Percentiles rank a stretch among this genome's conserved stretches.
These are phyloP conservation scores for Candida alai DNA, from an alignment of 805 yeast genomes.

Conservation along the genomic window DNA sequence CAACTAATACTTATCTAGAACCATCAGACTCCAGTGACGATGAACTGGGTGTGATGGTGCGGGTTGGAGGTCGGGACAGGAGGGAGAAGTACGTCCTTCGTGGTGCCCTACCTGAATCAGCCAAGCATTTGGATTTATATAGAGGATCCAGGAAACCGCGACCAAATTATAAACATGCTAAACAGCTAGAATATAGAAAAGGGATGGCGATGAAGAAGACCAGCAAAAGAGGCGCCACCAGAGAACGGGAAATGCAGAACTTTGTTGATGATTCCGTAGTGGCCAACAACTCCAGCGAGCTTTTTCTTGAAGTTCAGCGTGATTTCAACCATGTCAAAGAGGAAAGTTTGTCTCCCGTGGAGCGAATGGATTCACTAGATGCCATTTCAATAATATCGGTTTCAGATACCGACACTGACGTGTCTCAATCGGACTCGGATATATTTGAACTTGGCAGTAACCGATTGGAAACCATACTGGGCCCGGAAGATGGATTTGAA, in stretches of 20 bases:
- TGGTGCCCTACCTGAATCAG: constrained; percentile 40
- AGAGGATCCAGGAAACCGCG: constrained; percentile 9
- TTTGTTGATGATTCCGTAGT: constrained; percentile 19
- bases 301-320: constrained; percentile 7
- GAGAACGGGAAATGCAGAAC: constrained; percentile 9
- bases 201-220: constrained; percentile 35
- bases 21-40: not conserved
- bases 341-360: no score
- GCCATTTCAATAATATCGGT: not conserved
- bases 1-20: not conserved
- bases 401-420: constrained; percentile 1
- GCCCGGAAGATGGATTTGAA: no score
- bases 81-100: constrained; percentile 28
- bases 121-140: constrained; percentile 27
- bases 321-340: not conserved
- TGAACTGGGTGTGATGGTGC: constrained; percentile 11
- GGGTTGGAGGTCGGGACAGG: constrained; percentile 23
- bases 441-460: no score
- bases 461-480: no score
- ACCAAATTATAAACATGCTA: constrained; percentile 3
- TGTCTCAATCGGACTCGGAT: constrained; percentile 1
- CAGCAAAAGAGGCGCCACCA: constrained; percentile 1
- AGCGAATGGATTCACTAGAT: not conserved
- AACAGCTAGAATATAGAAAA: constrained; percentile 21
- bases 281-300: constrained; percentile 7